phyloP scores from a whole-genome alignment of 2,329 filamentous ascomycete species.

The Phaeophleospora eucalypticola region DNA sequence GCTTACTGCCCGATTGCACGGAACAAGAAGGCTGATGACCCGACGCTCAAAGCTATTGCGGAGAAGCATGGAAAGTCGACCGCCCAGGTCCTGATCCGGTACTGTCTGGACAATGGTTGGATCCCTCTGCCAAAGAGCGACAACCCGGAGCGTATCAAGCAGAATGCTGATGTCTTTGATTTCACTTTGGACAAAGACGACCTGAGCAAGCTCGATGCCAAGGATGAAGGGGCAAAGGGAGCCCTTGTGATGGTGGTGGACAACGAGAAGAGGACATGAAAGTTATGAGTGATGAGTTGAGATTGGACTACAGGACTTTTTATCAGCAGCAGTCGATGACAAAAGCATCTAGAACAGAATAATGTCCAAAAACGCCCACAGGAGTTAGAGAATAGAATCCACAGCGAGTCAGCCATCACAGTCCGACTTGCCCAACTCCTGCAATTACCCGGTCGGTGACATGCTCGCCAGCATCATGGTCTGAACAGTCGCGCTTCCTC shows the following conservation, averaged over 20 bases:
- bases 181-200: slow-evolving; percentile 57
- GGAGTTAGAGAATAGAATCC: too few relatives aligned
- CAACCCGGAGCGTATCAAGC: slow-evolving; percentile 60
- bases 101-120: slow-evolving; percentile 75
- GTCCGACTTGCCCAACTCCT: too few relatives aligned
- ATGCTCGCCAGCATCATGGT: too few relatives aligned
- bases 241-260: slow-evolving; percentile 32
- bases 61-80: slow-evolving; percentile 69
- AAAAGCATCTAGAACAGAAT: too few relatives aligned
- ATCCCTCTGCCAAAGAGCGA: slow-evolving; percentile 70
- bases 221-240: slow-evolving; percentile 40
- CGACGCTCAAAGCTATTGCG: slow-evolving; percentile 59
- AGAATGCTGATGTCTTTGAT: slow-evolving; percentile 61
- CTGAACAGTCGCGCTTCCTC: background rate
- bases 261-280: slow-evolving; percentile 20
- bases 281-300: too few relatives aligned
- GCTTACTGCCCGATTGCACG: slow-evolving; percentile 65
- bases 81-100: slow-evolving; percentile 75
- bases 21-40: slow-evolving; percentile 68
- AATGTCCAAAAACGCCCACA: too few relatives aligned
- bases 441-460: too few relatives aligned
- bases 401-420: too few relatives aligned
- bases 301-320: too few relatives aligned
- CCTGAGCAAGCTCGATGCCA: slow-evolving; percentile 50
- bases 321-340: too few relatives aligned